Evolutionary conservation across 768 basidiomycete species (phyloP).

Genomic region (Scleroderma citrinum): DNA sequence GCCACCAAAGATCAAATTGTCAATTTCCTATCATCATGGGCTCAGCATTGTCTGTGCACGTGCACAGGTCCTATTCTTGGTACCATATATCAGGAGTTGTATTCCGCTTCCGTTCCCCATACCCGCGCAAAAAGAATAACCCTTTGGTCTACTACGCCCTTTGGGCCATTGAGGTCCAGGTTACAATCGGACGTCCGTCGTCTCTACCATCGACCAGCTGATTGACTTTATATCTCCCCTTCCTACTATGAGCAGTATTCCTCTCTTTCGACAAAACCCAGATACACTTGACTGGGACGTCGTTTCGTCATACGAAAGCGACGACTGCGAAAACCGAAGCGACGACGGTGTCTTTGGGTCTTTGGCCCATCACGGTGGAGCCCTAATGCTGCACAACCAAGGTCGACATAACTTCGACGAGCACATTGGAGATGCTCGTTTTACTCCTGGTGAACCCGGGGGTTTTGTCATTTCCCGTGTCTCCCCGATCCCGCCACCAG

Average conservation of each 20-base stretch:
- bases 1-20: neutral
- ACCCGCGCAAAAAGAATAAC: neutral
- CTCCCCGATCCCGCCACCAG: slow-evolving; percentile 21
- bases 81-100: neutral
- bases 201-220: neutral
- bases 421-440: slow-evolving; percentile 10
- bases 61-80: neutral
- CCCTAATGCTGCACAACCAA: slow-evolving; percentile 3
- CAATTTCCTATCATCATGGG: neutral
- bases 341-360: slow-evolving; percentile 4
- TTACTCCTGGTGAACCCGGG: slow-evolving; percentile 5
- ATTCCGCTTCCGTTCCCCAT: neutral
- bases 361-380: slow-evolving; percentile 6
- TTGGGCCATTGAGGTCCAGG: neutral
- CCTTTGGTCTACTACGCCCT: neutral
- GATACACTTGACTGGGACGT: slow-evolving; percentile 23
- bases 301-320: slow-evolving; percentile 24
- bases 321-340: slow-evolving; percentile 24
- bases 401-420: neutral
- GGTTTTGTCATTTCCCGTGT: slow-evolving; percentile 2
- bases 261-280: slow-evolving; percentile 21
- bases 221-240: neutral
- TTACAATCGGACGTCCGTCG: neutral
- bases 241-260: slow-evolving; percentile 14
- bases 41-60: neutral